phyloP scores from a whole-genome alignment of 495 filamentous ascomycete species.

The Glutinoglossum americanum region DNA sequence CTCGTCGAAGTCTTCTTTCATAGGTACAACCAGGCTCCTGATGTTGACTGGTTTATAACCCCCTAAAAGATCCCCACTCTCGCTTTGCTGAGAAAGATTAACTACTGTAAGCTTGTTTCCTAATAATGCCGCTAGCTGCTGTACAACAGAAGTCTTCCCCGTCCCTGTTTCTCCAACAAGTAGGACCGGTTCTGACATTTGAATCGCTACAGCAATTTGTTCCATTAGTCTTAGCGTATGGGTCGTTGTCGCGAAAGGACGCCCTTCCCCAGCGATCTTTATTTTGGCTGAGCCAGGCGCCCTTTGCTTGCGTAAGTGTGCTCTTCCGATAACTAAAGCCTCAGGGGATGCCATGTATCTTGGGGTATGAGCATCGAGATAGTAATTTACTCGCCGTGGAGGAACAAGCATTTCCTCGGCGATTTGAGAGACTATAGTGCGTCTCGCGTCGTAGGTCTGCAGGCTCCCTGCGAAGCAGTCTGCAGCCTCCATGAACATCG shows the following conservation, averaged over 20 bases:
- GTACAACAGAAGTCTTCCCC: conserved; percentile 88
- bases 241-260: conserved; percentile 51
- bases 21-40: conserved; percentile 64
- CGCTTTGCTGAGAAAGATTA: conserved; percentile 94
- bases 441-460: conserved; percentile 38
- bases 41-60: conserved; percentile 91
- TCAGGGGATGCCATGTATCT: conserved; percentile 33
- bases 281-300: conserved; percentile 4
- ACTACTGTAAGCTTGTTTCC: conserved; percentile 70
- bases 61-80: conserved; percentile 77
- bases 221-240: conserved; percentile 56
- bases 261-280: conserved; percentile 6
- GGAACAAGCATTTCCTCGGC: conserved; percentile 73
- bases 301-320: conserved; percentile 27
- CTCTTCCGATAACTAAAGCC: conserved; percentile 45
- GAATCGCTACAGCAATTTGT: conserved; percentile 61
- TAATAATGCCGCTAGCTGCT: conserved; percentile 66
- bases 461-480: conserved; percentile 74
- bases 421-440: conserved; percentile 39
- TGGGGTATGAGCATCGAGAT: conserved; percentile 44
- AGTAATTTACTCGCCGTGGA: conserved; percentile 51
- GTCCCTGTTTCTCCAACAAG: conserved; percentile 96
- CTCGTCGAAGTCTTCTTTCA: conserved; percentile 85
- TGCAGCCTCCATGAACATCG: conserved; percentile 73
- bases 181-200: conserved; percentile 67